Conservation (phyloP, 164 flowering plant genomes). For the Santalum album region DNA sequence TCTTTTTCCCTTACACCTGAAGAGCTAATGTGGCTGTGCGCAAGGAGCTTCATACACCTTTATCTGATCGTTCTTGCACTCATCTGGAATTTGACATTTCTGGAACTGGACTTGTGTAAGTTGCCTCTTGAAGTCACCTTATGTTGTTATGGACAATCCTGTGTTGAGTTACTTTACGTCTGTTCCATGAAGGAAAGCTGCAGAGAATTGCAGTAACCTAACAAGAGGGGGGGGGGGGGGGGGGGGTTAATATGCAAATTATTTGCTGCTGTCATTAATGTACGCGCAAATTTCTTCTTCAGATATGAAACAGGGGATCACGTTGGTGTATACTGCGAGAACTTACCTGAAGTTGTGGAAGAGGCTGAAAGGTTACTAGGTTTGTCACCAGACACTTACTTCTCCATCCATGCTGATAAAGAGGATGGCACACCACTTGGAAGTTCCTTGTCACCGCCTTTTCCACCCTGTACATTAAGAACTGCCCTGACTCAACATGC, state of each 20-base stretch:
- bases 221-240: no score
- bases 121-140: slow-evolving; percentile 9
- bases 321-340: slow-evolving; percentile 90
- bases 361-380: slow-evolving; percentile 69
- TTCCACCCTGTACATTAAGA: slow-evolving; percentile 87
- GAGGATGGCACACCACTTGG: slow-evolving; percentile 90
- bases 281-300: slow-evolving; percentile 15
- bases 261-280: no score
- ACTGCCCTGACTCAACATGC: slow-evolving; percentile 73
- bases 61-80: slow-evolving; percentile 91
- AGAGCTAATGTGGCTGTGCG: slow-evolving; percentile 79
- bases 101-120: slow-evolving; percentile 79
- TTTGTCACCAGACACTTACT: slow-evolving; percentile 34
- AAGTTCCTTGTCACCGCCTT: slow-evolving; percentile 77
- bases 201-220: no score
- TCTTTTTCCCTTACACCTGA: slow-evolving; percentile 8
- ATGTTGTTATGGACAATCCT: no score
- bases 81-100: slow-evolving; percentile 93
- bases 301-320: slow-evolving; percentile 99
- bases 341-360: slow-evolving; percentile 58
- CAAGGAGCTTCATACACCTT: slow-evolving; percentile 85
- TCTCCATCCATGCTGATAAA: slow-evolving; percentile 74
- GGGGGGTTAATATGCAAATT: no score
- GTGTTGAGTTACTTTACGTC: no score
- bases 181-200: no score